Evolutionary conservation across 306 rosid genomes (phyloP).

Genomic region (Gastrolobium villosum): DNA sequence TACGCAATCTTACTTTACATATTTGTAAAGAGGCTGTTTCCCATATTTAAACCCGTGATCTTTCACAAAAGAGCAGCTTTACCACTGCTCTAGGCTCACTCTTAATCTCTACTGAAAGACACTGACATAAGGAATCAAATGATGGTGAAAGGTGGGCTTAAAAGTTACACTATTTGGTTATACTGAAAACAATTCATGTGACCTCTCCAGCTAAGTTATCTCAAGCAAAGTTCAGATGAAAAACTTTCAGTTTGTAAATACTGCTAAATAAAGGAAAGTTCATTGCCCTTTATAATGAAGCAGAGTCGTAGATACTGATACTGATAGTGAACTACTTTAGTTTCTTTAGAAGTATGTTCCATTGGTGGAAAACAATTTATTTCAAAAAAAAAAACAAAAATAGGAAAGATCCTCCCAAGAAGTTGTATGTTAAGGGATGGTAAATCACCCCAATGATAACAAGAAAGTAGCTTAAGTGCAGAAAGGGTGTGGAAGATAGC

Average conservation of each 20-base stretch:
- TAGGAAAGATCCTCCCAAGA: conserved; percentile 32
- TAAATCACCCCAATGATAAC: conserved; percentile 16
- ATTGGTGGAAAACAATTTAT: background rate
- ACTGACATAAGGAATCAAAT: conserved; percentile 25
- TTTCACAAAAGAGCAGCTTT: too few species aligned
- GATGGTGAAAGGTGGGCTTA: conserved; percentile 36
- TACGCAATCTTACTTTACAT: too few species aligned
- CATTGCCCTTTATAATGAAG: conserved; percentile 17
- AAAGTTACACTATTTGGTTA: conserved; percentile 23
- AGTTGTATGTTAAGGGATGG: background rate
- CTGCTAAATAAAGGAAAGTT: conserved; percentile 36
- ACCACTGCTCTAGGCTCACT: background rate
- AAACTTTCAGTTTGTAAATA: background rate
- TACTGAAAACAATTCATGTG: conserved; percentile 26
- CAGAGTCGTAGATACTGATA: conserved; percentile 35
- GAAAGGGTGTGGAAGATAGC: conserved; percentile 30
- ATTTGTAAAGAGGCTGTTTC: too few species aligned
- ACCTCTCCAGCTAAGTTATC: conserved; percentile 31
- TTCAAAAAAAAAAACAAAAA: background rate
- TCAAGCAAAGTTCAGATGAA: conserved; percentile 34
- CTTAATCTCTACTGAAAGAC: background rate
- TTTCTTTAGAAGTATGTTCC: conserved; percentile 32
- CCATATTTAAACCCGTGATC: too few species aligned
- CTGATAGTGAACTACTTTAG: conserved; percentile 29
- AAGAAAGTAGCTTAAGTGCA: conserved; percentile 22